Evolutionary conservation across 176 grass and related monocot genomes (phyloP), one percentile per base, ranked within the genome.

Genomic region (Oryza officinalis): DNA sequence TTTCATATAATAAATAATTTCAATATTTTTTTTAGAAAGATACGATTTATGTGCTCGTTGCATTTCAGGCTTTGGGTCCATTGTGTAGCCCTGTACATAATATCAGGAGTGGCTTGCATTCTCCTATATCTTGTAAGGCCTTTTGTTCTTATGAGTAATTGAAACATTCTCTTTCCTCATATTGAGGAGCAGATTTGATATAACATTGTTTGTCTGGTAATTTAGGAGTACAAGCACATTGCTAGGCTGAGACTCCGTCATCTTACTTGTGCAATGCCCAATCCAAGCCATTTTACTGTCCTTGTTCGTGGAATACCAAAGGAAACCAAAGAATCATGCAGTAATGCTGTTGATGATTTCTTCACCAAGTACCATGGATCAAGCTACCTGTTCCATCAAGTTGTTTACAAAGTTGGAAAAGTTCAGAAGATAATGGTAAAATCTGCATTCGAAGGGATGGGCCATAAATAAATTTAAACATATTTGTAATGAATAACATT

Each of bases 71-170:
- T 99, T 32, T 96, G 96, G 93, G 96, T 96, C 32, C 93, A 96
- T 81, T 99, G 97, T 85, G 65, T 99, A 86, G 77, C 76, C 50
- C 77, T 99, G 26, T 96, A 96, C 60, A 96, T 99, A 76, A 79
- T 96, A 83, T 92, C 97, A 78, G 80, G 27, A 63, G 87, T 89
- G 85, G 97, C 97, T 78, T 99, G 93, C 74, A 71, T 87, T 86
- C 97, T 99, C 80, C 91, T 99, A 13, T 96, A 99, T 64, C 50
- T 89, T 84, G 97, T 99, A 96, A 94, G 97, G 93, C 69, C n/a
- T 20, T 46, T 33, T 86, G 3, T 25, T 5, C 47, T 13, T 75
- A 45, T 8, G 22, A 69, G 63, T n/a, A 75, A 52, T 18, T 3
- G 23, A 67, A 67, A 74, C 26, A 8, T 43, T 63, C 47, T 80